These are phyloP conservation scores for Chrysoporthe cubensis DNA, from an alignment of 2,329 filamentous ascomycete genomes.

Conservation along the genomic window DNA sequence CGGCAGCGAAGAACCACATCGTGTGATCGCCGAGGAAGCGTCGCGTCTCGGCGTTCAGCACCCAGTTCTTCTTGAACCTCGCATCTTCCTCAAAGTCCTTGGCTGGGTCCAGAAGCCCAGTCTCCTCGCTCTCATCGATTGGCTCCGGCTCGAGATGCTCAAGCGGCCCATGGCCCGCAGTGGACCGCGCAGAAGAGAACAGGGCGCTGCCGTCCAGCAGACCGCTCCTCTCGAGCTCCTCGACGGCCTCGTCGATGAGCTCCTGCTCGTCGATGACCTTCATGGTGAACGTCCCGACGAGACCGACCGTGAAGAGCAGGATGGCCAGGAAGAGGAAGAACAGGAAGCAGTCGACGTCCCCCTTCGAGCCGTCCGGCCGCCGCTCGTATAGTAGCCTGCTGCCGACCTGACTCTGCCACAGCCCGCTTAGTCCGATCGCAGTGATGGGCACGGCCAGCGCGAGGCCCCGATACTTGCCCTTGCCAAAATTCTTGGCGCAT, in stretches of 20 bases:
- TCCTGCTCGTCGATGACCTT: conserved; percentile 82
- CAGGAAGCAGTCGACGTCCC: conserved; percentile 74
- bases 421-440: conserved; percentile 88
- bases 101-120: conserved; percentile 43
- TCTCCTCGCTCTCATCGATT: conserved; percentile 47
- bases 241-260: conserved; percentile 86
- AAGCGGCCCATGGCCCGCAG: conserved; percentile 63
- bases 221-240: conserved; percentile 88
- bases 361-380: conserved; percentile 62
- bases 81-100: conserved; percentile 49
- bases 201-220: conserved; percentile 76
- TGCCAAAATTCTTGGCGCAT: conserved; percentile 97
- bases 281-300: conserved; percentile 75
- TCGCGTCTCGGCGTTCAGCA: conserved; percentile 88
- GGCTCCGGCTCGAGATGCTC: conserved; percentile 42
- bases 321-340: conserved; percentile 87
- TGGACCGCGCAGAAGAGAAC: conserved; percentile 56
- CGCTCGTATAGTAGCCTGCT: conserved; percentile 76
- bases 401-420: conserved; percentile 93
- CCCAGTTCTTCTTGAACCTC: conserved; percentile 79
- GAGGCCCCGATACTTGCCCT: conserved; percentile 82
- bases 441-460: conserved; percentile 91
- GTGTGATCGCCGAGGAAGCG: conserved; percentile 84
- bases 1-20: conserved; percentile 93
- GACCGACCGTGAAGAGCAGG: conserved; percentile 70